Base-by-base conservation (phyloP, 495 filamentous ascomycete genomes). In the Cryomyces antarcticus region DNA sequence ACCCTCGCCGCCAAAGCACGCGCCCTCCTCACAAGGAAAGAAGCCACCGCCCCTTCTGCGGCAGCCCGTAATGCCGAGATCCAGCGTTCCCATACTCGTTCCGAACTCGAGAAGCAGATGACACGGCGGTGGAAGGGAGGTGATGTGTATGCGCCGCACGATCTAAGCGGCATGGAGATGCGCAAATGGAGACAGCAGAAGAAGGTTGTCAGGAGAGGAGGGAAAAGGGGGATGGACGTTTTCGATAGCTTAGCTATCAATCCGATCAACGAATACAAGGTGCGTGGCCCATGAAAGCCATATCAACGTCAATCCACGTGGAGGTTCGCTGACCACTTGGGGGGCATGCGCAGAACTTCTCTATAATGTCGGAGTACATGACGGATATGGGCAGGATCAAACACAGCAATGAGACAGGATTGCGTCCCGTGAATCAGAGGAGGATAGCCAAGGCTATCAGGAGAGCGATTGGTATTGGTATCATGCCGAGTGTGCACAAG, bases 371-470 rank as follows among this genome's bases (percentile, higher is more conserved):
- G 37, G 88, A 96, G 60, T 95, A 77, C 59, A 75, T 85, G 50
- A 88, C 81, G 0, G 52, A 72, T 7, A 77, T 83, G 67, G 89
- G 89, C 17, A 72, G 86, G 29, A 95, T 97, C 57, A 83, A 75
- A 61, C 74, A 78, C 53, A 60, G 71, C 6, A 62, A 51, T 9
- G 63, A 74, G 3, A 95, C 89, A 3, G 89, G 88, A 5, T 63
- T 96, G 42, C 69, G 84, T 34, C 77, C 79, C 17, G 79, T 82
- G 41, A 96, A 96, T 63, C 89, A 97, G 64, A 68, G 89, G 43
- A 79, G 80, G 58, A 77, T 96, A 56, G 80, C 87, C 28, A 95
- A 89, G 65, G 86, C 89, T 27, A 79, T 97, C 41, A 66, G 92
- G 49, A 69, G 89, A 50, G 77, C 82, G 31, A 76, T 95, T 52